A percentile compares a stretch with the other conserved stretches of the same genome.
Evolutionary conservation across 495 filamentous ascomycete genomes (phyloP).

Genomic region (Aspergillus diversus): DNA sequence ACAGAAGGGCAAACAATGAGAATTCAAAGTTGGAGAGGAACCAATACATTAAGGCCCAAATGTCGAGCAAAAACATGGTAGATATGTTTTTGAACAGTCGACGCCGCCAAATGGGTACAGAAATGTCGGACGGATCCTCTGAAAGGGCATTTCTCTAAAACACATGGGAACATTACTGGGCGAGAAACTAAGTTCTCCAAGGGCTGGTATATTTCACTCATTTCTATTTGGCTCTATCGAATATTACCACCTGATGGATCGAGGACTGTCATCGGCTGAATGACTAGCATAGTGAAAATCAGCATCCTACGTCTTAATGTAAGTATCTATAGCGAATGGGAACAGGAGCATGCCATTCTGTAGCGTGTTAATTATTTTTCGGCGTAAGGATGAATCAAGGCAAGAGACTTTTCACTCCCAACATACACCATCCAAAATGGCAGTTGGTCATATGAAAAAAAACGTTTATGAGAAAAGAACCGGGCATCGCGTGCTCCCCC

Average conservation of each 20-base stretch:
- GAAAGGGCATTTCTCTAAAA: conserved; percentile 36
- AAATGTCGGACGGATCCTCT: conserved; percentile 23
- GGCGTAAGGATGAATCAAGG: not conserved
- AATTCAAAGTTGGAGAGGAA: conserved; percentile 34
- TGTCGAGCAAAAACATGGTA: conserved; percentile 62
- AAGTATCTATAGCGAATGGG: too few species aligned
- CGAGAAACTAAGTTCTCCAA: not conserved
- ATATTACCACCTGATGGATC: too few species aligned
- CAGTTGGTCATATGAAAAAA: not conserved
- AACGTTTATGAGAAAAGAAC: not conserved
- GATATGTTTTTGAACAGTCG: conserved; percentile 62
- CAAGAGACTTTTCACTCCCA: not conserved
- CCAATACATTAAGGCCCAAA: conserved; percentile 28
- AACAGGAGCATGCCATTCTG: not conserved
- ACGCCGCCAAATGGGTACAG: conserved; percentile 44
- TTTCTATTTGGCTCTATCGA: too few species aligned
- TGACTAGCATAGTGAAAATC: too few species aligned
- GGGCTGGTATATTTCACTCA: too few species aligned
- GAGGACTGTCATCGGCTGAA: too few species aligned
- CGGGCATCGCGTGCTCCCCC: not conserved
- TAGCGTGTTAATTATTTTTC: not conserved
- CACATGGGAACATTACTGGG: not conserved
- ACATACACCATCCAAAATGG: not conserved
- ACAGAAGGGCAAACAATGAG: conserved; percentile 36
- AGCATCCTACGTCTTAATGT: too few species aligned